Conservation (phyloP, 2,329 filamentous ascomycete genomes). For the Colletotrichum tanaceti region DNA sequence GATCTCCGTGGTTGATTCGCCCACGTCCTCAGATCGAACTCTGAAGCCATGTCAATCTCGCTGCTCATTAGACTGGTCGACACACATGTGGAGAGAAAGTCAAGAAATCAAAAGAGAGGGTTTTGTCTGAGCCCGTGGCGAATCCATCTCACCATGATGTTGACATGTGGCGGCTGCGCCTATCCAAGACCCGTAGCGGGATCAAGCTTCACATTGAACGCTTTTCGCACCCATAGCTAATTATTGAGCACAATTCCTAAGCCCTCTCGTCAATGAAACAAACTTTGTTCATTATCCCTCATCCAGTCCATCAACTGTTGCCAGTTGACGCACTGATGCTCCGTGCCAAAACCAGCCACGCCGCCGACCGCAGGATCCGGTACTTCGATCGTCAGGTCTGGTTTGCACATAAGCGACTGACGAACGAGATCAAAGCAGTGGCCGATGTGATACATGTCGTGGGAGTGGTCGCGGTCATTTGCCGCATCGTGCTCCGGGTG, state of each 20-base stretch:
- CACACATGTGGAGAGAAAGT: no score
- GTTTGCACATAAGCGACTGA: constrained; percentile 11
- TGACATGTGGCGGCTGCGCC: no score
- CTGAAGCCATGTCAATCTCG: not conserved
- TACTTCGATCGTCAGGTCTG: constrained; percentile 18
- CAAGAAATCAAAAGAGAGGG: no score
- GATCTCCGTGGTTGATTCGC: not conserved
- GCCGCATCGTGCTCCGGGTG: not conserved
- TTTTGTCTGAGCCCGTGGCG: not conserved
- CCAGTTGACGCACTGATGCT: constrained; percentile 21
- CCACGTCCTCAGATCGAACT: not conserved
- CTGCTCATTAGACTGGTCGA: not conserved
- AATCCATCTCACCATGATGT: not conserved
- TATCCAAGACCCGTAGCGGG: not conserved
- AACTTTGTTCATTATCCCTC: not conserved
- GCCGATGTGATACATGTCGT: constrained; percentile 18
- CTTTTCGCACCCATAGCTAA: not conserved
- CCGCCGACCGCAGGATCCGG: not conserved
- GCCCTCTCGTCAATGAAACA: no score
- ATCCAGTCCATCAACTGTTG: constrained; percentile 14
- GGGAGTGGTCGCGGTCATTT: constrained; percentile 1
- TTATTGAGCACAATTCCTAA: not conserved
- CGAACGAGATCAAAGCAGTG: constrained; percentile 25
- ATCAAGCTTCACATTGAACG: not conserved
- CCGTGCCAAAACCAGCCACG: constrained; percentile 21